phyloP scores from a whole-genome alignment of 495 filamentous ascomycete species.

The Poronia punctata region DNA sequence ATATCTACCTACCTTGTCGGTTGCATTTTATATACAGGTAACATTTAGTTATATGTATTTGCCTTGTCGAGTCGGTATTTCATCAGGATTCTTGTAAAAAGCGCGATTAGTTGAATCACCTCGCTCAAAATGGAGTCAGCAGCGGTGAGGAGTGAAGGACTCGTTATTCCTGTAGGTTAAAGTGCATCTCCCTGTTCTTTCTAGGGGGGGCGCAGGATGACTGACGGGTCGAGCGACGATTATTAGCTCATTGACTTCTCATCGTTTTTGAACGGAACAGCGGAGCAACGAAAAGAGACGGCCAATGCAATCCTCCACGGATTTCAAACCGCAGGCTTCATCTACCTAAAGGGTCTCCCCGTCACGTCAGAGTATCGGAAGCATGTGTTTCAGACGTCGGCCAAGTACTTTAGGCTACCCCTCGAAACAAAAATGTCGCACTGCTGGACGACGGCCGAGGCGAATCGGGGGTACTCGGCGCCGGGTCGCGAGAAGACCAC shows the following conservation, averaged over 20 bases:
- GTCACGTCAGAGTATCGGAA: constrained; percentile 56
- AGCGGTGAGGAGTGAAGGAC: constrained; percentile 58
- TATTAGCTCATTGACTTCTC: constrained; percentile 88
- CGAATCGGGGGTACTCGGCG: constrained; percentile 73
- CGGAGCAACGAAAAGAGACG: constrained; percentile 54
- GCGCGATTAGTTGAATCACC: too few relatives aligned
- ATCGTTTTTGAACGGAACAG: constrained; percentile 59
- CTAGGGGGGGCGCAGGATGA: constrained; percentile 1
- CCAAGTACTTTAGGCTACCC: constrained; percentile 70
- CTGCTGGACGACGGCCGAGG: constrained; percentile 62
- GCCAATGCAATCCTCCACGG: constrained; percentile 67
- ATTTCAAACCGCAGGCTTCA: constrained; percentile 81
- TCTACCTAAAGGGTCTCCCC: constrained; percentile 77
- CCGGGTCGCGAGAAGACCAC: constrained; percentile 74
- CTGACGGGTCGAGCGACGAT: constrained; percentile 8
- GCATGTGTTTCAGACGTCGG: constrained; percentile 62
- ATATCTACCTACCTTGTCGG: too few relatives aligned
- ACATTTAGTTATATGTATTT: too few relatives aligned
- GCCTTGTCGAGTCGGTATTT: too few relatives aligned
- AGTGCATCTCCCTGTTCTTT: neutral
- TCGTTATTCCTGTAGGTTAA: constrained; percentile 59
- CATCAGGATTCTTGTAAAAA: too few relatives aligned
- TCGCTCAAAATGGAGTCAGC: constrained; percentile 44
- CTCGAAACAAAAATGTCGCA: constrained; percentile 61
- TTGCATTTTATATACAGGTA: too few relatives aligned